Base-by-base conservation (phyloP, 2,329 filamentous ascomycete species). In the Talaromyces rugulosus region DNA sequence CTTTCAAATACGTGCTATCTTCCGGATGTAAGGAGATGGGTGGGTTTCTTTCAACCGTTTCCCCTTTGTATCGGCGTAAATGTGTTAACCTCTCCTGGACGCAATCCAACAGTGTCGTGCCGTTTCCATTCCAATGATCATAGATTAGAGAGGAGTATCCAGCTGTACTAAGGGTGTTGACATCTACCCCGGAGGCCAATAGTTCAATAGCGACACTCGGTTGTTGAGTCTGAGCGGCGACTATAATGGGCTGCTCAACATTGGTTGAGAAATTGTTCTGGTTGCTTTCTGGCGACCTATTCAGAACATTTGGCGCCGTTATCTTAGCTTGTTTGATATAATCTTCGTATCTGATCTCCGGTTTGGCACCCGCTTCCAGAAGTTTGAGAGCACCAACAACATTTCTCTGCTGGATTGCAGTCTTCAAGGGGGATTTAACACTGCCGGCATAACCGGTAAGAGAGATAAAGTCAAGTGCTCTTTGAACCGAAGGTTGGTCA, bases 391-490 rank as follows among this genome's bases (percentile, higher is more conserved):
- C 85, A n/a, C 56, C 56, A 47, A 81, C 74, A 2, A 77, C 60
- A 64, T 90, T 82, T 8, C 80, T 80, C 1, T 77, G 75, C 16
- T 77, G 69, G 52, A 91, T 81, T 0, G 90, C 89, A 5, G 78
- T 81, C 61, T 85, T 80, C 23, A 94, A 72, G 1, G 86, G 83
- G 1, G 80, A 82, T 11, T 50, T 40, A 2, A 33, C 16, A 1
- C 11, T 75, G 74, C 0, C 75, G 67, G 2, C 66, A 3, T 61
- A 62, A 0, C 74, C 73, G 3, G 63, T 67, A 4, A 85, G 75
- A 0, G 81, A 75, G 9, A 92, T 67, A 66, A 91, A 86, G 63
- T 91, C 89, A 65, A 93, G 80, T 5, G 88, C 86, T 31, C 84
- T 82, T 63, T 85, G 83, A 31, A 86, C 79, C 0, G 84, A 86